These are phyloP conservation scores for Collybia nuda DNA, from an alignment of 768 basidiomycete species.

Conservation along the genomic window DNA sequence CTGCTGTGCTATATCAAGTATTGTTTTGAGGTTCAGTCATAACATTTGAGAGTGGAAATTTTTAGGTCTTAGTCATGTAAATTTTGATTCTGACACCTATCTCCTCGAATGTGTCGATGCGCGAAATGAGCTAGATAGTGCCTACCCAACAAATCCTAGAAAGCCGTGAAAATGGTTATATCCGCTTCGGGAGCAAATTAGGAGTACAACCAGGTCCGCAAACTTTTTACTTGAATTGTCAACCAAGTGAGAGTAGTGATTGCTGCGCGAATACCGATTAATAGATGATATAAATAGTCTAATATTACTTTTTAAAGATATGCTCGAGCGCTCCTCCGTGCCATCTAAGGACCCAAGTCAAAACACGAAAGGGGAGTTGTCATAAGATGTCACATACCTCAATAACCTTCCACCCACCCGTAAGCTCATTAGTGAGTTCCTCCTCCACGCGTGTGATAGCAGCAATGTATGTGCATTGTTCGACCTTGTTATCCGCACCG, in stretches of 20 bases:
- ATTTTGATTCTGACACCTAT: too few species aligned
- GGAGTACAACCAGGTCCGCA: too few species aligned
- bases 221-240: too few species aligned
- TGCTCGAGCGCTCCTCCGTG: constrained; percentile 43
- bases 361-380: background rate
- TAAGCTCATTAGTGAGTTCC: constrained; percentile 88
- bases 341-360: constrained; percentile 30
- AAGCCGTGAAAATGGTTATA: too few species aligned
- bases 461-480: constrained; percentile 91
- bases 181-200: too few species aligned
- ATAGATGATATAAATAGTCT: constrained; percentile 11
- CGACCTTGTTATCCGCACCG: constrained; percentile 88
- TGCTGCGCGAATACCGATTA: constrained; percentile 11
- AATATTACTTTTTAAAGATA: constrained; percentile 39
- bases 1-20: too few species aligned
- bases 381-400: constrained; percentile 58
- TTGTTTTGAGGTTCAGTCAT: too few species aligned
- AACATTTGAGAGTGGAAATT: too few species aligned
- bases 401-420: constrained; percentile 97
- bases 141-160: too few species aligned
- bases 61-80: too few species aligned
- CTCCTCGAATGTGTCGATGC: too few species aligned
- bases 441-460: constrained; percentile 87
- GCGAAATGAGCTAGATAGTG: too few species aligned
- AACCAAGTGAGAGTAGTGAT: constrained; percentile 24